These are phyloP conservation scores for Lichtheimia ramosa DNA, from an alignment of 371 early-diverging fungal genomes.

Conservation along the genomic window DNA sequence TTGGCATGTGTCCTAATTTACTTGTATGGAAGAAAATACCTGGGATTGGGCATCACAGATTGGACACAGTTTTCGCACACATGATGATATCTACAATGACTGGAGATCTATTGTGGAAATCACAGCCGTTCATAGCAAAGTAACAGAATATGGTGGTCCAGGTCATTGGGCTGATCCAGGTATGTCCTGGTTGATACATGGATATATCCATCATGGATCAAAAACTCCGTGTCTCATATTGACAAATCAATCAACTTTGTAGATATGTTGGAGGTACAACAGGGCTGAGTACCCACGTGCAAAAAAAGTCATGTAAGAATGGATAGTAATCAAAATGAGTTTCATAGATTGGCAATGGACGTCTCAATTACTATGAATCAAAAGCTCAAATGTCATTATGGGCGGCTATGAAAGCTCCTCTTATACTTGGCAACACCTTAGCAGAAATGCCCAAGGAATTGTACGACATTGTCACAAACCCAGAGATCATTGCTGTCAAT, in stretches of 20 bases:
- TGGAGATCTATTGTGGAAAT: constrained; percentile 28
- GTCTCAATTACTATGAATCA: constrained; percentile 34
- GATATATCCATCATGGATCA: too few species aligned
- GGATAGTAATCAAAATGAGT: too few species aligned
- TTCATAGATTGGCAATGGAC: constrained; percentile 38
- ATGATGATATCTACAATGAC: constrained; percentile 32
- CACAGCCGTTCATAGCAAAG: constrained; percentile 14
- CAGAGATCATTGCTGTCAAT: constrained; percentile 39
- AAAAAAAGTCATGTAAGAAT: too few species aligned
- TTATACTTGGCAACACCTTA: constrained; percentile 41
- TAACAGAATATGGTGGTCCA: constrained; percentile 11
- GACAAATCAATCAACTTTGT: neutral
- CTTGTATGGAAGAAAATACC: constrained; percentile 9
- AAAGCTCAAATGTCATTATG: constrained; percentile 44
- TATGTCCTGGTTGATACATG: neutral
- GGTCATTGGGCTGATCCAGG: constrained; percentile 26
- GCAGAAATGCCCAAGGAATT: constrained; percentile 18
- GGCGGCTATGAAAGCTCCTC: constrained; percentile 46
- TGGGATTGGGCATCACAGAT: constrained; percentile 43
- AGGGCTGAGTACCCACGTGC: too few species aligned
- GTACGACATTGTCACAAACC: constrained; percentile 24
- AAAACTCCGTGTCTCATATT: too few species aligned
- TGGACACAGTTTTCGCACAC: constrained; percentile 40
- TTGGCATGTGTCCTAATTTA: neutral
- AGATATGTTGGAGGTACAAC: constrained; percentile 21